Evolutionary conservation across 495 filamentous ascomycete genomes (phyloP).

Genomic region (Xylaria bambusicola): DNA sequence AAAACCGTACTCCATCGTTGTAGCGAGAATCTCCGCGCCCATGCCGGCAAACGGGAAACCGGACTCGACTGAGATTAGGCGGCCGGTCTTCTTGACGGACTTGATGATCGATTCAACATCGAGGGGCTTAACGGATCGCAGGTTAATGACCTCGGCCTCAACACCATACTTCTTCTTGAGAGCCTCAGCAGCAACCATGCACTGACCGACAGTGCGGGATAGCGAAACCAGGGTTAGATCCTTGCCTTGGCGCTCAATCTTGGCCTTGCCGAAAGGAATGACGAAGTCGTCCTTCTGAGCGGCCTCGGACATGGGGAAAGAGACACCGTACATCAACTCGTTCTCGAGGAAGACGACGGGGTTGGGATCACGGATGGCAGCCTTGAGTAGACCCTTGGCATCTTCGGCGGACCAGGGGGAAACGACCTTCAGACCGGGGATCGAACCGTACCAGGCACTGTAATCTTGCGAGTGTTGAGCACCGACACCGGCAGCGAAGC

Average conservation of each 20-base stretch:
- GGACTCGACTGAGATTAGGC: constrained; percentile 88
- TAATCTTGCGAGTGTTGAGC: constrained; percentile 99
- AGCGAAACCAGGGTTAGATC: constrained; percentile 94
- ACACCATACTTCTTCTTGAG: constrained; percentile 96
- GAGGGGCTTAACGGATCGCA: constrained; percentile 93
- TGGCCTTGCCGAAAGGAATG: constrained; percentile 95
- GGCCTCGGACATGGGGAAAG: constrained; percentile 94
- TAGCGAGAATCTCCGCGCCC: constrained; percentile 84
- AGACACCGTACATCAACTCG: constrained; percentile 92
- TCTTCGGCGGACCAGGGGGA: constrained; percentile 95
- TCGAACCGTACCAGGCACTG: constrained; percentile 96
- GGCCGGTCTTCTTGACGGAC: constrained; percentile 97
- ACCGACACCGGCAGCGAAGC: constrained; percentile 92
- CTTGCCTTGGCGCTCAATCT: constrained; percentile 94
- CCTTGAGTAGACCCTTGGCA: constrained; percentile 96
- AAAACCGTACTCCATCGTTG: constrained; percentile 96
- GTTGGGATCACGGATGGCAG: constrained; percentile 97
- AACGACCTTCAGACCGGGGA: constrained; percentile 96
- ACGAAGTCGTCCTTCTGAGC: constrained; percentile 96
- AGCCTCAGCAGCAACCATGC: constrained; percentile 79
- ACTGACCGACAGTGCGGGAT: constrained; percentile 94
- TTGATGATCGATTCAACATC: constrained; percentile 94
- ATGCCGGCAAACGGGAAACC: constrained; percentile 96
- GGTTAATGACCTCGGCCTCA: constrained; percentile 95
- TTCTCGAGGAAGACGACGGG: constrained; percentile 95